Evolutionary conservation across 139 green algal genomes (phyloP).

Genomic region (Tetradesmus obliquus): DNA sequence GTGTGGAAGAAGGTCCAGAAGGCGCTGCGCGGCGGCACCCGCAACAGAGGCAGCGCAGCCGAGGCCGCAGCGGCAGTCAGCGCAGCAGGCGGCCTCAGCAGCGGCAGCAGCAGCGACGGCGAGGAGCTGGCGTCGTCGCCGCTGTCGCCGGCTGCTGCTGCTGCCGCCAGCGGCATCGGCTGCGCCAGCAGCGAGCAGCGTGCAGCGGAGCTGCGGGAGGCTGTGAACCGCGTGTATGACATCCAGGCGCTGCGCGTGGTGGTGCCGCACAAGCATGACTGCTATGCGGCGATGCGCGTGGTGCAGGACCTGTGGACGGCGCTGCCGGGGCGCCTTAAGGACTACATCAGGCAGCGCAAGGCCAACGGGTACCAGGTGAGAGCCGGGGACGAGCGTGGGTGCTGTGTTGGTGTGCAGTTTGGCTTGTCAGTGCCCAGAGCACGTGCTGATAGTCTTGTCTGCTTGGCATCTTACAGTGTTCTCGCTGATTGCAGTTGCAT

Average conservation of each 20-base stretch:
- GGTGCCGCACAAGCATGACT: slow-evolving; percentile 79
- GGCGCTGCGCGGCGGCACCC: neutral
- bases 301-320: slow-evolving; percentile 70
- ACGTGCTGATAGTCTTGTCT: too few relatives aligned
- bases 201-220: neutral
- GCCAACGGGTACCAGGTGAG: slow-evolving; percentile 86
- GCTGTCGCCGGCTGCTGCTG: slow-evolving; percentile 30
- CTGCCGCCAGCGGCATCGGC: slow-evolving; percentile 24
- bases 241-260: slow-evolving; percentile 87
- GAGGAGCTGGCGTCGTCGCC: neutral
- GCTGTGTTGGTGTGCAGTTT: slow-evolving; percentile 51
- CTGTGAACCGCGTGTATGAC: slow-evolving; percentile 68
- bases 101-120: slow-evolving; percentile 3
- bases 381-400: neutral
- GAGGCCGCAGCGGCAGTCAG: neutral
- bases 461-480: too few relatives aligned
- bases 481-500: too few relatives aligned
- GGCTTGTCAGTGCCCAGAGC: too few relatives aligned
- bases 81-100: neutral
- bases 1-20: slow-evolving; percentile 85
- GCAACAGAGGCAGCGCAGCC: neutral
- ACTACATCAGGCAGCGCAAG: slow-evolving; percentile 91
- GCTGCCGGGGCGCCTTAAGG: slow-evolving; percentile 72
- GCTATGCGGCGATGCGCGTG: slow-evolving; percentile 81
- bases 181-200: neutral